Percentiles rank a stretch among this genome's conserved stretches.
phyloP scores from a whole-genome alignment of 1,139 yeast species.

The Debaryomyces nepalensis region DNA sequence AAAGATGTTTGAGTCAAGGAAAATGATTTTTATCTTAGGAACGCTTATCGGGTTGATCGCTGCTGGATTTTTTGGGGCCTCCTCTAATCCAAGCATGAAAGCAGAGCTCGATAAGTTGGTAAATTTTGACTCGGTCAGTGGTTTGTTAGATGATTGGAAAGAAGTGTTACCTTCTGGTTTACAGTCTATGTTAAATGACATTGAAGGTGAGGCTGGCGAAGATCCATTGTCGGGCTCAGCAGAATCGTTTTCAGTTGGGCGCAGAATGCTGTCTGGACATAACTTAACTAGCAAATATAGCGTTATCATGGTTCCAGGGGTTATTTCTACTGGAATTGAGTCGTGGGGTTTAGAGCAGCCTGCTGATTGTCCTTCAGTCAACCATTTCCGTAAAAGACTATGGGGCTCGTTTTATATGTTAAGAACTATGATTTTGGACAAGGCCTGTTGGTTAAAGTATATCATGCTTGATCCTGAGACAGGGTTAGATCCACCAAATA shows the following conservation, averaged over 20 bases:
- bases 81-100: constrained; percentile 44
- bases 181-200: constrained; percentile 61
- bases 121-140: constrained; percentile 56
- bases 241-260: constrained; percentile 89
- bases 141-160: constrained; percentile 64
- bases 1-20: constrained; percentile 43
- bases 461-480: constrained; percentile 87
- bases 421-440: constrained; percentile 88
- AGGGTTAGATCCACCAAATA: constrained; percentile 87
- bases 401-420: constrained; percentile 99
- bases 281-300: constrained; percentile 66
- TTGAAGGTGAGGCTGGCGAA: constrained; percentile 38
- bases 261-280: constrained; percentile 55
- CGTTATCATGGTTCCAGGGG: constrained; percentile 94
- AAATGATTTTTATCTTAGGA: constrained; percentile 58
- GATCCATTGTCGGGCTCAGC: constrained; percentile 58
- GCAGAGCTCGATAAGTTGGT: constrained; percentile 58
- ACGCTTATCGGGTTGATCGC: constrained; percentile 68
- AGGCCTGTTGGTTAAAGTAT: constrained; percentile 91
- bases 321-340: constrained; percentile 91
- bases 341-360: constrained; percentile 76
- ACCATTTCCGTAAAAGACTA: constrained; percentile 84
- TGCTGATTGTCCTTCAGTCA: constrained; percentile 78
- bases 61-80: constrained; percentile 66
- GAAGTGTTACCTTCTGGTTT: constrained; percentile 70